Conservation (phyloP, 2,329 filamentous ascomycete species). For the Tolypocladium ovalisporum region DNA sequence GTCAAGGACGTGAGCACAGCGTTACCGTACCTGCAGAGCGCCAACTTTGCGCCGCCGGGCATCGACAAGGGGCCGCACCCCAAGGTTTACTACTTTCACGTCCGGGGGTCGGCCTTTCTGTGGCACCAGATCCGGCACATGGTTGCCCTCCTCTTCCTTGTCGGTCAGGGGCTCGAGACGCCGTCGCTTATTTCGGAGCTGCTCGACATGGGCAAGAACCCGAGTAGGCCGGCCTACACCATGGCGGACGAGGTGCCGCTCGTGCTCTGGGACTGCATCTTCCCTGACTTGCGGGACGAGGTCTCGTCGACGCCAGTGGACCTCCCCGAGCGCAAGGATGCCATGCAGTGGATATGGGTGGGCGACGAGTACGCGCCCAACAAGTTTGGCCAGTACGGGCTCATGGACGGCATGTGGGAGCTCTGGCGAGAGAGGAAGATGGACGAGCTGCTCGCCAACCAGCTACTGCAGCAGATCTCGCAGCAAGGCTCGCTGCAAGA, state of each 20-base stretch:
- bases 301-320: background rate
- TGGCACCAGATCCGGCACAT: slow-evolving; percentile 98
- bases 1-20: slow-evolving; percentile 44
- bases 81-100: slow-evolving; percentile 77
- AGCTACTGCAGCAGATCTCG: slow-evolving; percentile 55
- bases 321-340: slow-evolving; percentile 33
- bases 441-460: slow-evolving; percentile 73
- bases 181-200: slow-evolving; percentile 64
- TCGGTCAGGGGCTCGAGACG: slow-evolving; percentile 77
- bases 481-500: slow-evolving; percentile 19
- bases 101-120: slow-evolving; percentile 84
- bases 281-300: slow-evolving; percentile 39
- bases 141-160: slow-evolving; percentile 82
- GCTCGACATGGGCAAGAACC: slow-evolving; percentile 60
- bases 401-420: slow-evolving; percentile 70
- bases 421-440: slow-evolving; percentile 79
- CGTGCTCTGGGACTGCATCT: slow-evolving; percentile 93
- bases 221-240: slow-evolving; percentile 72
- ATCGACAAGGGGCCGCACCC: slow-evolving; percentile 21
- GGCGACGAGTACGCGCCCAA: slow-evolving; percentile 51
- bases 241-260: slow-evolving; percentile 87
- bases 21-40: slow-evolving; percentile 41
- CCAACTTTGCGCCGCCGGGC: slow-evolving; percentile 21
- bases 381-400: slow-evolving; percentile 53
- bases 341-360: slow-evolving; percentile 67